Percentiles rank a stretch among this genome's conserved stretches.
phyloP scores from a whole-genome alignment of 129 eudicot genomes.

The Flaveria trinervia region DNA sequence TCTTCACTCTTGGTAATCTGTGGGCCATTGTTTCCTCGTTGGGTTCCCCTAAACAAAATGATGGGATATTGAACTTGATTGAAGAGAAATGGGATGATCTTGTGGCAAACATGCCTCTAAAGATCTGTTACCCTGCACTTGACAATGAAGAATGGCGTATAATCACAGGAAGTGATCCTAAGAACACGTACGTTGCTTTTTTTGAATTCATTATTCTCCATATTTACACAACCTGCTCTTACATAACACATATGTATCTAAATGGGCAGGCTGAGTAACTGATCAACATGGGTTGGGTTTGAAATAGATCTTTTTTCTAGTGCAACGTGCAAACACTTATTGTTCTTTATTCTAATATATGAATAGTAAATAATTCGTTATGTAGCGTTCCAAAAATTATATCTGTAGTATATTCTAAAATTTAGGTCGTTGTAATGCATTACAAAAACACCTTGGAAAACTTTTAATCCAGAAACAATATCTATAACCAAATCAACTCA shows the following conservation, averaged over 20 bases:
- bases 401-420: background rate
- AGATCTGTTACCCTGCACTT: constrained; percentile 88
- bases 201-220: constrained; percentile 5
- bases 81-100: constrained; percentile 93
- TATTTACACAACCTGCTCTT: constrained; percentile 8
- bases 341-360: background rate
- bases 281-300: background rate
- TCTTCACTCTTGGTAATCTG: constrained; percentile 82
- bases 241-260: background rate
- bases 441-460: background rate
- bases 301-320: background rate
- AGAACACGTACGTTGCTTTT: constrained; percentile 58
- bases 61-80: constrained; percentile 66
- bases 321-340: background rate
- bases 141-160: constrained; percentile 91
- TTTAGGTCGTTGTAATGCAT: background rate
- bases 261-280: background rate
- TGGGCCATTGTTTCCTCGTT: constrained; percentile 83
- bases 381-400: background rate
- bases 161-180: constrained; percentile 91
- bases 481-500: background rate
- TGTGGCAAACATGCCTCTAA: constrained; percentile 75
- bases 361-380: background rate
- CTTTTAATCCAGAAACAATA: background rate
- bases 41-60: constrained; percentile 70